Conservation (phyloP, 2,329 filamentous ascomycete species). For the Ophiostoma pallidulum region DNA sequence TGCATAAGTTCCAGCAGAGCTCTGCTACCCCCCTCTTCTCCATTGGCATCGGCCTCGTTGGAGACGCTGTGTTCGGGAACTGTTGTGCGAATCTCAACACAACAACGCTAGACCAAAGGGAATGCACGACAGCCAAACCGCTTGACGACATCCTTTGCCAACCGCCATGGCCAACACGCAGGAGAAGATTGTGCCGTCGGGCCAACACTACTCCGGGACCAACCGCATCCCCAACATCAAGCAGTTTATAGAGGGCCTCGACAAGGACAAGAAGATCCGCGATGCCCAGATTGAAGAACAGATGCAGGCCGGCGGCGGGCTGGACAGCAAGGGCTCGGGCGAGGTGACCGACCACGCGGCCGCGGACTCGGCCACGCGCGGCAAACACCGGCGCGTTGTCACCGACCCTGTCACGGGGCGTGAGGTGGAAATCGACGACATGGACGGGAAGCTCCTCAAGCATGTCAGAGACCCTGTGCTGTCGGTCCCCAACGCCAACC, state of each 20-base stretch:
- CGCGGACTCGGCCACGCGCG: too few relatives aligned
- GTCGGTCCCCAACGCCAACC: constrained; percentile 81
- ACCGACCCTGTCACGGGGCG: constrained; percentile 86
- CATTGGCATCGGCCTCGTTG: too few relatives aligned
- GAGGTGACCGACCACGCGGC: constrained; percentile 39
- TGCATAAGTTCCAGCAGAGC: too few relatives aligned
- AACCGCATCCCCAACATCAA: constrained; percentile 85
- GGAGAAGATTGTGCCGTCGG: constrained; percentile 34
- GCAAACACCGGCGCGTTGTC: constrained; percentile 48
- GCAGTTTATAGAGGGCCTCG: constrained; percentile 70
- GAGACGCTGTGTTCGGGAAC: too few relatives aligned
- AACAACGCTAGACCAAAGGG: too few relatives aligned
- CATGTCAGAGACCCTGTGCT: constrained; percentile 65
- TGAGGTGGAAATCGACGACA: constrained; percentile 77
- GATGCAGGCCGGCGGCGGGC: too few relatives aligned
- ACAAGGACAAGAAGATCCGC: constrained; percentile 66
- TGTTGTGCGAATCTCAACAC: too few relatives aligned
- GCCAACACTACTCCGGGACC: constrained; percentile 67
- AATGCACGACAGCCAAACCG: too few relatives aligned
- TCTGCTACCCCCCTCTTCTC: too few relatives aligned
- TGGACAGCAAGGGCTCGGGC: constrained; percentile 24
- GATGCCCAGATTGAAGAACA: constrained; percentile 61
- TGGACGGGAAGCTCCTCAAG: constrained; percentile 51
- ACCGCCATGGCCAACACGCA: constrained; percentile 22
- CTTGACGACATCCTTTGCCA: neutral